These are phyloP conservation scores for Centrapalus pauciflorus DNA, from an alignment of 129 eudicot genomes.

Conservation along the genomic window DNA sequence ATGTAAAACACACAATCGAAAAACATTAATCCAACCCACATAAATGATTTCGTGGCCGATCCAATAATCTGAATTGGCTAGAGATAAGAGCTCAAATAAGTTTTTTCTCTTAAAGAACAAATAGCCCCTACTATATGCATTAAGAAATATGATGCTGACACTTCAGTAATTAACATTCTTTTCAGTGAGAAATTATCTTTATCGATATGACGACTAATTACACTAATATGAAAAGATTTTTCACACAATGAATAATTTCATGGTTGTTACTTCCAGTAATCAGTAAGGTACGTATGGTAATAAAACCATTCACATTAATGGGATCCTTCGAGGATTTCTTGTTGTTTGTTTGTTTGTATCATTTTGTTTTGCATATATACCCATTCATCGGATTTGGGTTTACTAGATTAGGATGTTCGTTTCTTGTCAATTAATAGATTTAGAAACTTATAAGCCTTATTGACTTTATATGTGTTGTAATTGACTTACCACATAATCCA, in stretches of 20 bases:
- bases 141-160: not conserved
- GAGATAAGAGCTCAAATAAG: too few species aligned
- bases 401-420: not conserved
- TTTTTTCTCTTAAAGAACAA: too few species aligned
- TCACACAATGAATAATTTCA: not conserved
- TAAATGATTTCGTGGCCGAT: too few species aligned
- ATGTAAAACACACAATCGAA: too few species aligned
- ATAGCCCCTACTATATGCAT: not conserved
- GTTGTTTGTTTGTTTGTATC: not conserved
- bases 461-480: not conserved
- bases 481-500: slow-evolving; percentile 20
- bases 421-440: not conserved
- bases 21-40: too few species aligned
- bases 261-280: not conserved
- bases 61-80: too few species aligned
- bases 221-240: not conserved
- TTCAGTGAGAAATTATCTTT: not conserved
- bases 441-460: not conserved
- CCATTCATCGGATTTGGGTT: not conserved
- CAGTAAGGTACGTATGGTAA: not conserved
- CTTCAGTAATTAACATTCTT: not conserved
- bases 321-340: not conserved
- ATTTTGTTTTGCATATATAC: not conserved
- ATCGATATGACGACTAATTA: not conserved
- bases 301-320: not conserved